Evolutionary conservation across 2,329 filamentous ascomycete species (phyloP), one percentile per base, ranked within the genome.

Genomic region (Tolypocladium cylindrosporum): DNA sequence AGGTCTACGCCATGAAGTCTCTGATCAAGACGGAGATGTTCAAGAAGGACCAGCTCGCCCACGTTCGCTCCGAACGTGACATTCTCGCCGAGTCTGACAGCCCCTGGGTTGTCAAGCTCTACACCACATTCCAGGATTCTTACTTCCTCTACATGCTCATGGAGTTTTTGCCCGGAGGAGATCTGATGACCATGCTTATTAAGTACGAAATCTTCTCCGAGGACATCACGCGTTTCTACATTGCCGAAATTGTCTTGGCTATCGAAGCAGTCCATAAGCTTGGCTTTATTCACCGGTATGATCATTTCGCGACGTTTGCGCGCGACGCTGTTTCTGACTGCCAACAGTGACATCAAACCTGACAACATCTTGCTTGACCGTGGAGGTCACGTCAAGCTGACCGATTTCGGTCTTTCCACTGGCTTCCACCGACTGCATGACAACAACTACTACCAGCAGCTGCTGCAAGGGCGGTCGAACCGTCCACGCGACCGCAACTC

Each of bases 141-240:
- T 93, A 94, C 64, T 99, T 97, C 77, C 79, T 99, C 41, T 99
- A 99, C 79, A 94, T 99, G 87, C 81, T 99, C 61, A 99, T 99
- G 94, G 94, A 99, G 75, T 99, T 97, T 75, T 82, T 99, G 73
- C 94, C 94, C 9, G 94, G 94, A 73, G 94, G 94, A 73, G 94
- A 99, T 77, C 75, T 99, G 72, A 99, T 99, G 94, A 99, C 94
- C 4, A 99, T 99, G 94, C 81, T 99, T 65, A 99, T 99, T 79
- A 99, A 97, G 81, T 99, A 99, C 70, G 94, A 99, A 73, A 97
- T 99, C 72, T 99, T 99, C 74, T 96, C 91, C 0, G 93, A 97
- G 73, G 94, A 99, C 65, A 97, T 99, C 65, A 99, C 94, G 37
- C 86, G 94, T 21, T 99, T 99, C 75, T 99, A 99, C 75, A 99